Conservation (phyloP, 805 yeast genomes). For the Saturnispora sanitii region DNA sequence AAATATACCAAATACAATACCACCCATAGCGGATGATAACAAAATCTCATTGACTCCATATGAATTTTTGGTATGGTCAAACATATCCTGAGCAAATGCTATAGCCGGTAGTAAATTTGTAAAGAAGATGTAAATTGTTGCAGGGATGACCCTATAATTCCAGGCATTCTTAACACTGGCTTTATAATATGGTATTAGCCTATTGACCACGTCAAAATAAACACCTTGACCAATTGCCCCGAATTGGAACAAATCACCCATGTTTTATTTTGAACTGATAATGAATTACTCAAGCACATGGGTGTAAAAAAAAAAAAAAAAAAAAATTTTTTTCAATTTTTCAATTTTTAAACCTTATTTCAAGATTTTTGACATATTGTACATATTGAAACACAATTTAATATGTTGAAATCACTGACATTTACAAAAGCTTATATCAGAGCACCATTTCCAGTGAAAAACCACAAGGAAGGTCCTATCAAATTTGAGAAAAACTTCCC, state of each 20-base stretch:
- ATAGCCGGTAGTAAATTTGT: conserved; percentile 87
- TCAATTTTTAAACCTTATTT: not conserved
- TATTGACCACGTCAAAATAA: conserved; percentile 36
- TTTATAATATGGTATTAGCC: conserved; percentile 53
- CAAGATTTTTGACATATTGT: not conserved
- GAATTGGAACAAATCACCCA: conserved; percentile 18
- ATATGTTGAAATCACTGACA: not conserved
- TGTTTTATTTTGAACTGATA: conserved; percentile 7
- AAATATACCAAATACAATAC: conserved; percentile 75
- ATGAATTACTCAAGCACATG: not conserved
- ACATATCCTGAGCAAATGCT: conserved; percentile 96
- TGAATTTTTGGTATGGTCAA: conserved; percentile 75
- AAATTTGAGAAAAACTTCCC: conserved; percentile 39
- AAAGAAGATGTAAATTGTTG: conserved; percentile 75
- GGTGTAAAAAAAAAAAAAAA: not conserved
- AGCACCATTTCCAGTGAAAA: conserved; percentile 21
- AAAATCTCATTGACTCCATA: conserved; percentile 91
- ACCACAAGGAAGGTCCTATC: conserved; percentile 7
- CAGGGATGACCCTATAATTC: conserved; percentile 81
- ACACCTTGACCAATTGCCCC: conserved; percentile 40
- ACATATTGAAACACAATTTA: not conserved
- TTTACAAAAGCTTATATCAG: conserved; percentile 1
- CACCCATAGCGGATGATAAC: conserved; percentile 77
- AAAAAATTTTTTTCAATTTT: not conserved
- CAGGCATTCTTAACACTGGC: conserved; percentile 79